Evolutionary conservation across 306 rosid genomes (phyloP), one percentile per base, ranked within the genome.

Genomic region (Corylus avellana): DNA sequence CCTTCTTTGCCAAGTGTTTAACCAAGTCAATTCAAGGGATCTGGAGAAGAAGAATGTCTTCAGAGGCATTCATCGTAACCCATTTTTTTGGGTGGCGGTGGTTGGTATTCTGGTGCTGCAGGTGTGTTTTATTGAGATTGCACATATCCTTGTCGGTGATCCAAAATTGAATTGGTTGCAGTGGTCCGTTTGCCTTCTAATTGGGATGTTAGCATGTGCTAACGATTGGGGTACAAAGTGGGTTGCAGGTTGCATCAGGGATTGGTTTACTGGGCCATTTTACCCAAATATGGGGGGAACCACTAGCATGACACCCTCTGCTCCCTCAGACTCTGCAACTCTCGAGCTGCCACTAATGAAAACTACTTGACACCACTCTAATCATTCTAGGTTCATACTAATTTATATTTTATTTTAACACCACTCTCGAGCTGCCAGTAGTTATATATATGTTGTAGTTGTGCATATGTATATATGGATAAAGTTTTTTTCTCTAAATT

Each of bases 1-100:
- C 46, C 69, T 82, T n/a, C 66, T 82, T 5, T 82, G 85, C 64
- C 81, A 77, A 72, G 51, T 77, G 7, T 82, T 62, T 64, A 82
- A 72, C 17, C 70, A 39, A 29, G 22, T 82, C 14, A 82, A 56
- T 32, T 35, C 81, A 39, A 62, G 81, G 70, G 85, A 77, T 44
- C 16, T 27, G 7, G 75, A 47, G 61, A 56, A 68, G 77, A 75
- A 75, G 54, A 69, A 75, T 16, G 27, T 56, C 3, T 75, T 81
- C 10, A 49, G 54, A 37, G 62, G 18, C 5, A 75, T 68, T 50
- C 74, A 14, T 67, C 72, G 14, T 16, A 64, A 37, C 29, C 74
- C 16, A 4, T 74, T 64, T 39, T 22, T 81, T 75, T 80, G 54
- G 76, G 72, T 80, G 79, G 72, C 77, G 1, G 29, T 81, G 14